These are phyloP conservation scores for Begonia loranthoides DNA, from an alignment of 306 rosid genomes.

Conservation along the genomic window DNA sequence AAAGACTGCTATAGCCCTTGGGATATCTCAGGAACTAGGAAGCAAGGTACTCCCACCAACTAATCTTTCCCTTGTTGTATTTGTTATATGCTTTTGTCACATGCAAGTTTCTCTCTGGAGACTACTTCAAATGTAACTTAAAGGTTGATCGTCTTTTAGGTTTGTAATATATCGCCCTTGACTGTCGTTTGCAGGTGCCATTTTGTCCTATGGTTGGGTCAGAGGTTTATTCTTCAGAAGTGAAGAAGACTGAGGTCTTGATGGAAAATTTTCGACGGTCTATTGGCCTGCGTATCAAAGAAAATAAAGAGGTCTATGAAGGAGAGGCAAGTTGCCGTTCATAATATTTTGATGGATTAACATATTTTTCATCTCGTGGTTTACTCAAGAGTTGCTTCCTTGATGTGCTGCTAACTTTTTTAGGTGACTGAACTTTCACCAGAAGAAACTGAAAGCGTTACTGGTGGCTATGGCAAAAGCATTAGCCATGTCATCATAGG, in stretches of 20 bases:
- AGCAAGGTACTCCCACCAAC: slow-evolving; percentile 56
- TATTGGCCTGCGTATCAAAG: slow-evolving; percentile 29
- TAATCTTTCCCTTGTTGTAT: neutral
- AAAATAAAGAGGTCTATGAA: slow-evolving; percentile 25
- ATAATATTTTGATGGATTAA: neutral
- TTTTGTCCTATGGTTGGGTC: slow-evolving; percentile 99
- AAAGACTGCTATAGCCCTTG: slow-evolving; percentile 92
- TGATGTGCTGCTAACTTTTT: slow-evolving; percentile 13
- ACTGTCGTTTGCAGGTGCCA: slow-evolving; percentile 43
- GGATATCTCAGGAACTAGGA: slow-evolving; percentile 92
- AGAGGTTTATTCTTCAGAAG: slow-evolving; percentile 92
- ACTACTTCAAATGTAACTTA: neutral
- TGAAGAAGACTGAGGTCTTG: slow-evolving; percentile 89
- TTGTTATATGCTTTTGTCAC: no score
- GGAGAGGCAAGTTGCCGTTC: slow-evolving; percentile 64
- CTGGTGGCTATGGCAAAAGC: slow-evolving; percentile 97
- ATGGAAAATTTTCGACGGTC: slow-evolving; percentile 92
- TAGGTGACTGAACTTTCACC: slow-evolving; percentile 95
- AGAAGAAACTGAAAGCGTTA: slow-evolving; percentile 83
- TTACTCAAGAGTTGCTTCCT: slow-evolving; percentile 1
- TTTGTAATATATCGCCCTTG: slow-evolving; percentile 2
- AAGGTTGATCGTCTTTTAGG: neutral
- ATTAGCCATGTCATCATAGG: slow-evolving; percentile 97
- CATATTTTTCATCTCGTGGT: slow-evolving; percentile 4
- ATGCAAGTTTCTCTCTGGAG: neutral